phyloP scores from a whole-genome alignment of 2,329 filamentous ascomycete genomes.

The Exserohilum rostratum region DNA sequence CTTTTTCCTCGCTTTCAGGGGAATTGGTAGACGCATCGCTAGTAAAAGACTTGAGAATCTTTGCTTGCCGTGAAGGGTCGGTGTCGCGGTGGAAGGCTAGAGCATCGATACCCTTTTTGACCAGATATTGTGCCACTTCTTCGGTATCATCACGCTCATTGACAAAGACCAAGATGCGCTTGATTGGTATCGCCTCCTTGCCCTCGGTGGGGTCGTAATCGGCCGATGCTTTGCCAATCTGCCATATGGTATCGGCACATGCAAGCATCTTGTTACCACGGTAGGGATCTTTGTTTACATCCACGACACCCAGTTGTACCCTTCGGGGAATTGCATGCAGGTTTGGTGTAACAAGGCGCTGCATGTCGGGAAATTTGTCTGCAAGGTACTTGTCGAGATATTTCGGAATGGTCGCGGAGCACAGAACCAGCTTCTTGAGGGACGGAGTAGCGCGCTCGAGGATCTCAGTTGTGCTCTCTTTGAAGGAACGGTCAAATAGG shows the following conservation, averaged over 20 bases:
- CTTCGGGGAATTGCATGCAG: constrained; percentile 93
- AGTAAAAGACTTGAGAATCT: constrained; percentile 75
- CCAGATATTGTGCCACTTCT: constrained; percentile 78
- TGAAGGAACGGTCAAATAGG: constrained; percentile 90
- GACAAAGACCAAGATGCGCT: constrained; percentile 92
- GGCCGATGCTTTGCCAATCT: constrained; percentile 78
- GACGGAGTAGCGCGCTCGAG: constrained; percentile 82
- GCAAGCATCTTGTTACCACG: constrained; percentile 90
- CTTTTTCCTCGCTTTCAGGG: neutral
- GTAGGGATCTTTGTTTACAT: constrained; percentile 91
- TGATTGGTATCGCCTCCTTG: constrained; percentile 68
- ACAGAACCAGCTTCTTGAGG: constrained; percentile 84
- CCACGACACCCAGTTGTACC: constrained; percentile 91
- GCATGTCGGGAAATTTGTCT: constrained; percentile 80
- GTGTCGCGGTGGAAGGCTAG: constrained; percentile 85
- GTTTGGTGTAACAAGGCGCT: constrained; percentile 89
- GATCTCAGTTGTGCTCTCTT: constrained; percentile 79
- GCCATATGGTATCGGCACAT: constrained; percentile 93
- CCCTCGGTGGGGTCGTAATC: constrained; percentile 48
- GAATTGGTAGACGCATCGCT: constrained; percentile 19
- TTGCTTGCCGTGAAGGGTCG: constrained; percentile 74
- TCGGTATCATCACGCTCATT: constrained; percentile 92
- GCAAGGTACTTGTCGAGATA: constrained; percentile 86
- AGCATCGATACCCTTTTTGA: constrained; percentile 86
- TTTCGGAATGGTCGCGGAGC: constrained; percentile 93